Percentiles rank a stretch among this genome's conserved stretches.
Conservation (phyloP, 2,329 filamentous ascomycete genomes). For the Blastomyces gilchristii region DNA sequence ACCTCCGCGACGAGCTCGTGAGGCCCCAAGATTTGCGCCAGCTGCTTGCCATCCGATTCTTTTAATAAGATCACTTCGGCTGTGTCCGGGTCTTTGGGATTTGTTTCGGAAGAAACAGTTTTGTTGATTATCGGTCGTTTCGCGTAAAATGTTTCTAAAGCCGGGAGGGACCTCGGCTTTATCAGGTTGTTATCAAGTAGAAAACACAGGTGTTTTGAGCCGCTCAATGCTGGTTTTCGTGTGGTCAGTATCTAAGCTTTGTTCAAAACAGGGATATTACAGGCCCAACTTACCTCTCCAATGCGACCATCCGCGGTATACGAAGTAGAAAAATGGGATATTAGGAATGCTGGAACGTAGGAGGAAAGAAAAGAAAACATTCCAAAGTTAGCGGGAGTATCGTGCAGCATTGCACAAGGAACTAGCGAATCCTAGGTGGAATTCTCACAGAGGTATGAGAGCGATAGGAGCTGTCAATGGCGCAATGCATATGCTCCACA, state of each 20-base stretch:
- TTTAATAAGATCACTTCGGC: conserved; percentile 38
- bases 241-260: conserved; percentile 16
- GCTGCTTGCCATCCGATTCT: conserved; percentile 43
- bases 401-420: not conserved
- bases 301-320: conserved; percentile 82
- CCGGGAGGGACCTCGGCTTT: conserved; percentile 52
- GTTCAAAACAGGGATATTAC: conserved; percentile 3
- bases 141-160: conserved; percentile 66
- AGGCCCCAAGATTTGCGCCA: conserved; percentile 54
- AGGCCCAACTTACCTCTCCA: conserved; percentile 48
- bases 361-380: not conserved
- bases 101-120: conserved; percentile 17
- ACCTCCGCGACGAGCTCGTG: conserved; percentile 63
- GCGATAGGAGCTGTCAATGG: conserved; percentile 75
- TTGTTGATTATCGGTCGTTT: conserved; percentile 24
- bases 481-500: conserved; percentile 73
- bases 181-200: conserved; percentile 65
- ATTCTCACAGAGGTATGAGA: conserved; percentile 68
- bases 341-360: conserved; percentile 62
- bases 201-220: conserved; percentile 75
- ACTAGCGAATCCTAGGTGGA: not conserved
- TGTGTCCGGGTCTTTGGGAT: conserved; percentile 20
- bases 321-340: conserved; percentile 91
- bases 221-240: conserved; percentile 53
- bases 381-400: not conserved